Base-by-base conservation (phyloP, 352 stramenopile genomes). In the Phytophthora europaea region DNA sequence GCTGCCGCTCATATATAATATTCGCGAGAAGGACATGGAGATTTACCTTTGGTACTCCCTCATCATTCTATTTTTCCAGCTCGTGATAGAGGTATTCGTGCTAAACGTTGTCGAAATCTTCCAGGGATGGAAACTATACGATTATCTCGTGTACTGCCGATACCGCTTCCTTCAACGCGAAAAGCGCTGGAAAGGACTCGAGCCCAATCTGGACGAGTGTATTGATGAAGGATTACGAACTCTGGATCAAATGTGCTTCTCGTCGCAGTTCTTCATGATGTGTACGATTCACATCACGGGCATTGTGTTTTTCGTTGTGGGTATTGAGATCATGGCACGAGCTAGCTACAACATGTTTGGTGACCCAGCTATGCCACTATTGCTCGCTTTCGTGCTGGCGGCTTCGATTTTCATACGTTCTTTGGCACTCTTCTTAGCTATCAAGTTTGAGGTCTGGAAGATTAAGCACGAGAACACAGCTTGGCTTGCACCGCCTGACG, bases 181-280 rank as follows among this genome's bases (percentile, higher is more conserved):
- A 72, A 89, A 96, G 60, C 94, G 94, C 31, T 99, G 98, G 98
- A 99, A 99, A 77, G 97, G 97, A 9, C 83, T 99, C 58, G 98
- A 99, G 69, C 88, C 97, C 10, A 97, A 95, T 68, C 74, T 99
- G 59, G 97, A 99, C 70, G 97, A 99, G 75, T 99, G 97, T 74
- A 99, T 99, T 36, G 97, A 99, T 6, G 94, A 99, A 76, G 95
- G 91, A 67, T 67, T 99, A 58, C 91, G 96, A 59, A 99, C 95
- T 16, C 83, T 99, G 23, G 97, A 99, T 70, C 95, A 98, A 73
- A 97, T 99, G 88, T 99, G 97, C 71, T 99, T 99, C 68, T 99
- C 93, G 53, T 98, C 90, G 51, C 97, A 99, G 77, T 99, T 98
- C 72, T 99, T 99, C 81, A 98, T 99, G 88, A 98, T 99, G 92